Conservation (phyloP, 192 early-diverging fungal species). For the Coemansia sp. region DNA sequence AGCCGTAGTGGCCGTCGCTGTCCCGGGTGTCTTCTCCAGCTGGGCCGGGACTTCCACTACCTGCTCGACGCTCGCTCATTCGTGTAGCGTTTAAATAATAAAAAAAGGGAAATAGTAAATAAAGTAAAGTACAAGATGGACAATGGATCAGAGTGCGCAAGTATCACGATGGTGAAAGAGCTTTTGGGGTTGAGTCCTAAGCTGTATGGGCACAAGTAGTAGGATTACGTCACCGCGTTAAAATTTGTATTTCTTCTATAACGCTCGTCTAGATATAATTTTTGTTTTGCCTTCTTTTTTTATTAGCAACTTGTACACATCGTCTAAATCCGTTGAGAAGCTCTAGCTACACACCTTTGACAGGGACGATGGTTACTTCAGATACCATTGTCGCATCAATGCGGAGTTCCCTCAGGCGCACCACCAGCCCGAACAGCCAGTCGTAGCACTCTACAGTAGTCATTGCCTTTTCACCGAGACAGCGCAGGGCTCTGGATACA, state of each 20-base stretch:
- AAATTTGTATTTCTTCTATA: not conserved
- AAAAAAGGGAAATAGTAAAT: not conserved
- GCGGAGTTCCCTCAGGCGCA: conserved; percentile 86
- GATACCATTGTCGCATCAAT: conserved; percentile 69
- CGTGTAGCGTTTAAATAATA: not conserved
- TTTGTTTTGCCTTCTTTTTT: not conserved
- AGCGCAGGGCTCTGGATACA: conserved; percentile 89
- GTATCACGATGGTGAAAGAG: not conserved
- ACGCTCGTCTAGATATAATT: not conserved
- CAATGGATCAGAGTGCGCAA: too few relatives aligned
- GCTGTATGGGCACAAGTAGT: not conserved
- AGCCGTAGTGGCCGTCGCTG: not conserved
- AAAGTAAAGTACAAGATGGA: not conserved
- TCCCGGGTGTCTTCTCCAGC: not conserved
- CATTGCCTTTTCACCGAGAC: conserved; percentile 62
- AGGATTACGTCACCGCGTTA: not conserved
- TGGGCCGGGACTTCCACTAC: not conserved
- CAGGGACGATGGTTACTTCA: conserved; percentile 6
- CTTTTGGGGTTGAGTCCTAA: not conserved
- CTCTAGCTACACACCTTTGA: not conserved
- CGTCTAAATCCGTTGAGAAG: not conserved
- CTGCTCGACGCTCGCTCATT: conserved; percentile 5
- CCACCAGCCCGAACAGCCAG: conserved; percentile 95
- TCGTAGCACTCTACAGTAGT: conserved; percentile 97
- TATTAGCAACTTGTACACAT: not conserved